These are phyloP conservation scores for Parathielavia appendiculata DNA, from an alignment of 495 filamentous ascomycete species.

Conservation along the genomic window DNA sequence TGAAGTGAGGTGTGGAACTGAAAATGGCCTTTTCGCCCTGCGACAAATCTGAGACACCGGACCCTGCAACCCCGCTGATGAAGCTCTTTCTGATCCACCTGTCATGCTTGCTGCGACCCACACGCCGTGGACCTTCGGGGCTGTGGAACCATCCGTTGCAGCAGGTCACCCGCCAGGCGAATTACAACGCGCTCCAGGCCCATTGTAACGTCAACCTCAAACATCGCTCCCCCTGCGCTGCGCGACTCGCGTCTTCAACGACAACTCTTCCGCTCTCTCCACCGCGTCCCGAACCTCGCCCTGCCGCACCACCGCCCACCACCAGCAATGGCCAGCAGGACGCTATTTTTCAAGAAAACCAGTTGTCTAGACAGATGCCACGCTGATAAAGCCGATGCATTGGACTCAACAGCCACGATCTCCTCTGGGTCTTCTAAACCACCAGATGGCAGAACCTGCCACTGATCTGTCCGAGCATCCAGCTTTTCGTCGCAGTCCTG, in stretches of 20 bases:
- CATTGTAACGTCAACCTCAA: conserved; percentile 34
- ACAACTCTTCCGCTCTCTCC: conserved; percentile 10
- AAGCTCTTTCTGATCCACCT: conserved; percentile 17
- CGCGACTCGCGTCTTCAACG: conserved; percentile 30
- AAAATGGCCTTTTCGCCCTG: conserved; percentile 25
- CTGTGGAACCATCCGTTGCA: conserved; percentile 24
- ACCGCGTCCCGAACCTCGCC: conserved; percentile 2
- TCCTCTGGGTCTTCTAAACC: not conserved
- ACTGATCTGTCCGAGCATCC: not conserved
- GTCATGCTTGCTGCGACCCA: conserved; percentile 18
- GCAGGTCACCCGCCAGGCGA: conserved; percentile 27
- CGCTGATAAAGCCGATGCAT: no score
- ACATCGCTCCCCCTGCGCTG: conserved; percentile 29
- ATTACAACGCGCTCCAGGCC: conserved; percentile 20
- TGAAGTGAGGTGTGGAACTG: conserved; percentile 16
- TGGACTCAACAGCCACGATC: not conserved
- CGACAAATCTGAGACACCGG: conserved; percentile 36
- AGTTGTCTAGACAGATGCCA: not conserved
- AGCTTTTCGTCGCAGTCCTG: not conserved
- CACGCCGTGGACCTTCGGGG: conserved; percentile 12
- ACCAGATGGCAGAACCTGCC: not conserved
- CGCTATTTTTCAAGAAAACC: not conserved
- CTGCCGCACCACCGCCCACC: conserved; percentile 4
- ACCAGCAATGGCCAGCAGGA: not conserved
- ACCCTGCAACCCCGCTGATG: conserved; percentile 23